A percentile compares a stretch with the other conserved stretches of the same genome.
Evolutionary conservation across 371 early-diverging fungal species (phyloP).

Genomic region (Blastocladiella emersonii): DNA sequence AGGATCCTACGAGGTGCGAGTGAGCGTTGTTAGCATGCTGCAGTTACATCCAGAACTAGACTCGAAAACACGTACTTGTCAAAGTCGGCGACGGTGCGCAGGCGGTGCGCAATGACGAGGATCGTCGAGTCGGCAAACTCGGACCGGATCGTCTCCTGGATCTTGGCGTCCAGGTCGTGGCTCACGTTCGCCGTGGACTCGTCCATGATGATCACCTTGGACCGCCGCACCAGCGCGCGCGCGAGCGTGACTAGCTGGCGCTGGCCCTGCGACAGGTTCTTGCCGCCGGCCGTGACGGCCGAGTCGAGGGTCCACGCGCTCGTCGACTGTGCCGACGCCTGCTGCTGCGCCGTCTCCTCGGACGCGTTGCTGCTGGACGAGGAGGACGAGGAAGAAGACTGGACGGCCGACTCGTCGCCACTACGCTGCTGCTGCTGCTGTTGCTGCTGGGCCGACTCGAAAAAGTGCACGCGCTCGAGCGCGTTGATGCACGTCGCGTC

Average conservation of each 20-base stretch:
- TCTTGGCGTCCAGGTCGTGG: slow-evolving; percentile 37
- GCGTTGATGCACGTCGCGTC: slow-evolving; percentile 46
- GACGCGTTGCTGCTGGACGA: background rate
- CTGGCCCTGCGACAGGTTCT: slow-evolving; percentile 31
- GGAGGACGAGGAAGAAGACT: background rate
- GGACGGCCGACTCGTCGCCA: background rate
- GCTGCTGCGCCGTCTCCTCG: slow-evolving; percentile 6
- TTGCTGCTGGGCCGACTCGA: slow-evolving; percentile 11
- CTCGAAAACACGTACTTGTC: too few species aligned
- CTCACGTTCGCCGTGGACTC: slow-evolving; percentile 33
- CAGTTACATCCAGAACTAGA: too few species aligned
- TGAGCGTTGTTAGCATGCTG: too few species aligned
- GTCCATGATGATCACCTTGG: slow-evolving; percentile 30
- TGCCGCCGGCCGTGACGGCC: slow-evolving; percentile 9
- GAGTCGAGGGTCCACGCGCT: slow-evolving; percentile 14
- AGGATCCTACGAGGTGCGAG: too few species aligned
- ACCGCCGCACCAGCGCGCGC: slow-evolving; percentile 27
- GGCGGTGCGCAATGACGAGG: slow-evolving; percentile 10
- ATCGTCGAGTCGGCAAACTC: slow-evolving; percentile 34
- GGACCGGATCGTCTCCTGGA: slow-evolving; percentile 67
- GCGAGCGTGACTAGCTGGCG: slow-evolving; percentile 41
- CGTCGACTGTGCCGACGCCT: background rate
- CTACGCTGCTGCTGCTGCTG: slow-evolving; percentile 6
- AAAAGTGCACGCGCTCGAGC: slow-evolving; percentile 39
- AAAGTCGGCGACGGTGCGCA: slow-evolving; percentile 11